Evolutionary conservation across 768 basidiomycete genomes (phyloP), one percentile per base, ranked within the genome.

Genomic region (Tricholoma bakamatsutake): DNA sequence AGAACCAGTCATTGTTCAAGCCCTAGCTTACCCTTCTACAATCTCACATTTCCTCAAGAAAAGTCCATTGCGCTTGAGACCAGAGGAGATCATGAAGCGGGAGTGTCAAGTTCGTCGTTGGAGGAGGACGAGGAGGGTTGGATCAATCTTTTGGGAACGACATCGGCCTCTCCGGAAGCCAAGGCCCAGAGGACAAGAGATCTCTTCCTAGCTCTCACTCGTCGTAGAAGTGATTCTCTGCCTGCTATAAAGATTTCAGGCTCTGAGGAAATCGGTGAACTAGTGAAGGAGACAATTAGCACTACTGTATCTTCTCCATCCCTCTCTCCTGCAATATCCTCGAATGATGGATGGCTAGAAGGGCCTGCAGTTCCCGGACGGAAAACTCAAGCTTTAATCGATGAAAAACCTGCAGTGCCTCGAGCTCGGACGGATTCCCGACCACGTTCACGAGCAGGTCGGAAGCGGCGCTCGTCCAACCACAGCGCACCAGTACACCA

Each of bases 61-160:
- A 71, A 72, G 43, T 61, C 67, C 6, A 69, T 69, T 37, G 67
- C 71, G n/a, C 75, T 75, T 11, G 76, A 78, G 54, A 72, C 73
- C 57, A 73, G 72, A 13, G 67, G 68, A 33, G 69, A 72, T 49
- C 65, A 62, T 56, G 64, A 57, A 31, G 69, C 69, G 30, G 61
- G 64, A 7, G 55, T 69, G 1, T 68, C 71, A 5, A 69, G 52
- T 24, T 58, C 70, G 4, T 64, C 69, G 5, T 59, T 66, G n/a
- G 72, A 73, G 11, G 73, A 75, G 6, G 76, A 78, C 27, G 66
- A 66, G 2, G 77, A 78, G 37, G 77, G 77, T 1, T 80, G 77
- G 77, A 74, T 78, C 50, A 70, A 72, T 46, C 57, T 71, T 13
- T 59, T 65, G 7, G 66, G 73, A 33, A 57, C 59, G 4, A 57